Evolutionary conservation across 2,329 filamentous ascomycete genomes (phyloP), one percentile per base, ranked within the genome.

Genomic region (Aspergillus sp.): DNA sequence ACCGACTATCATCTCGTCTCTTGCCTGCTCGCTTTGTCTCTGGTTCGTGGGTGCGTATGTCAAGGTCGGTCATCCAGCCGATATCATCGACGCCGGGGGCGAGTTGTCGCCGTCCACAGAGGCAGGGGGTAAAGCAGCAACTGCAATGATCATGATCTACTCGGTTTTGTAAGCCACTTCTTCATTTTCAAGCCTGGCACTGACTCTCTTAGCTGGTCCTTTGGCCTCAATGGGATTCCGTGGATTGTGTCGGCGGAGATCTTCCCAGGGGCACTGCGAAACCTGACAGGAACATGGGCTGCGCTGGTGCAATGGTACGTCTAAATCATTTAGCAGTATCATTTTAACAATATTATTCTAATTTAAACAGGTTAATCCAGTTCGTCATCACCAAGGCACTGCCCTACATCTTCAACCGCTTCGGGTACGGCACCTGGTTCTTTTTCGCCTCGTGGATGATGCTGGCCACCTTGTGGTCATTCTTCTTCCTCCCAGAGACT

Each of bases 241-340:
- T 78, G 75, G 74, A 77, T 78, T 59, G 73, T 78, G n/a, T 75
- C 72, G 1, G 69, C 75, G 2, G 76, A 78, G 61, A 78, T 78
- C 23, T 78, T 79, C 62, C 75, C 76, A 0, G 67, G 68, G 4
- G 70, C 70, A 1, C 63, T 78, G 17, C 67, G 75, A 6, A 72
- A 69, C 17, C 68, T 78, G 45, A 74, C 72, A 1, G 73, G 74
- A 14, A 71, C 74, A 0, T 76, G 68, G 58, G 61, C 62, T 14
- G 62, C 56, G 1, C 46, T 64, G 15, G 52, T 55, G 15, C 56
- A 60, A 33, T 63, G 62, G 62, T 55, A 40, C 9, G n/a, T 21
- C 37, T 19, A 17, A 9, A 37, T 19, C 5, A 15, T 11, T 15
- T n/a, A n/a, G n/a, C n/a, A n/a, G n/a, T n/a, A n/a, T n/a, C n/a